phyloP scores from a whole-genome alignment of 768 basidiomycete species.

The Boletus subparvulus region DNA sequence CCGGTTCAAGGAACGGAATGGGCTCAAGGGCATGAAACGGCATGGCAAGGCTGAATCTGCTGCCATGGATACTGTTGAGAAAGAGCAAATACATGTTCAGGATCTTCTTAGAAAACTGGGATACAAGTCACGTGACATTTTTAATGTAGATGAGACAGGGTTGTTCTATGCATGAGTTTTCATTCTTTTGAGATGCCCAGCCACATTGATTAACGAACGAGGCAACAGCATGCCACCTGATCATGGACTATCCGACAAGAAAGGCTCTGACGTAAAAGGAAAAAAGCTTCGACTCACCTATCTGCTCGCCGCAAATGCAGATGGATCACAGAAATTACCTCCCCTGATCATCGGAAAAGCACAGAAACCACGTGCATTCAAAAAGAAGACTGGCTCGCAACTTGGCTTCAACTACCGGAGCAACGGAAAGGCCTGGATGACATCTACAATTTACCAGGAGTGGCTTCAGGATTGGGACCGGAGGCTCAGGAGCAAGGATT shows the following conservation, averaged over 20 bases:
- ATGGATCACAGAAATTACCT: not conserved
- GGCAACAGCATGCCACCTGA: conserved; percentile 3
- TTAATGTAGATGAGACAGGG: not conserved
- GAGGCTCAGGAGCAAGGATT: no score
- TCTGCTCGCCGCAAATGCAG: not conserved
- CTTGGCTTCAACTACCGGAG: conserved; percentile 5
- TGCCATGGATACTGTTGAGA: not conserved
- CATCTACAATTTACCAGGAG: not conserved
- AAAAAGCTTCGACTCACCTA: conserved; percentile 1
- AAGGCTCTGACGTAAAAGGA: not conserved
- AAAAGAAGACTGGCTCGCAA: not conserved
- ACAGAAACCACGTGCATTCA: not conserved
- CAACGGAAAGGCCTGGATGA: conserved; percentile 11
- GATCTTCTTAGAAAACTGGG: not conserved
- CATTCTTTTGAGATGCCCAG: no score
- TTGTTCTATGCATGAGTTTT: no score
- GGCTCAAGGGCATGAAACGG: conserved; percentile 16
- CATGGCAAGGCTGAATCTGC: conserved; percentile 40
- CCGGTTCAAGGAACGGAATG: not conserved
- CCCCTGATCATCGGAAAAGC: conserved; percentile 10
- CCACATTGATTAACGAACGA: no score
- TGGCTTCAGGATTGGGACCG: no score
- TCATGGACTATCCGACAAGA: not conserved
- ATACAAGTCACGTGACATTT: not conserved
- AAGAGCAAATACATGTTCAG: not conserved